Evolutionary conservation across 2,329 filamentous ascomycete species (phyloP), one percentile per base, ranked within the genome.

Genomic region (Penicillium brasilianum): DNA sequence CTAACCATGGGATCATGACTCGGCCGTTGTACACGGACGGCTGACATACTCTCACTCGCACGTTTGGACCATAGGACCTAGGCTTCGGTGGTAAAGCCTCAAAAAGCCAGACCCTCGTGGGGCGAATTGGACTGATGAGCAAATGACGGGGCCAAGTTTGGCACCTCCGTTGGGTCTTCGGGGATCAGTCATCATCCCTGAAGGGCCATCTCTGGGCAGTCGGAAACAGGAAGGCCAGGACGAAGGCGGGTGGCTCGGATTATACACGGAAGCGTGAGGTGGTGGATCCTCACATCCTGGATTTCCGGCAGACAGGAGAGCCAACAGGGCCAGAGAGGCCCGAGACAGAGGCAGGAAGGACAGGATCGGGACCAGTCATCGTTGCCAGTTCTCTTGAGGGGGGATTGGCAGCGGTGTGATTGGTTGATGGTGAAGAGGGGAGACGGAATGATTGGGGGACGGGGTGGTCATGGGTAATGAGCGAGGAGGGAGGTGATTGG

Each of bases 181-280:
- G 11, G 25, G 34, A 50, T 44, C 44, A 57, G 55, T 57, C 44
- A 50, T 34, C n/a, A 25, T 11, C 13, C 34, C 7, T 25, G 11
- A 39, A 11, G 32, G 50, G 18, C 34, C 32, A 39, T 22, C 20
- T 36, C 34, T 36, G n/a, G 9, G n/a, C 9, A 6, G 14, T 28
- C 43, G 22, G 43, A 28, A 46, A 13, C 7, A 48, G 44, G 25
- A 30, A 52, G 50, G 16, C 18, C 32, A 39, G 20, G 20, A 41
- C 55, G 57, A 56, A 60, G 57, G 61, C 59, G 60, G 65, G 58
- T 67, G 66, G 66, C 58, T 70, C 64, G 63, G 64, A 64, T 62
- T 65, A 62, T 64, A 60, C 59, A 63, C 62, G 65, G 64, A 64
- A 64, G 50, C 63, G 58, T 66, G 60, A 63, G 59, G 57, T 58